Percentiles rank a stretch among this genome's conserved stretches.
These are phyloP conservation scores for Candida dendrica DNA, from an alignment of 805 yeast genomes.

Conservation along the genomic window DNA sequence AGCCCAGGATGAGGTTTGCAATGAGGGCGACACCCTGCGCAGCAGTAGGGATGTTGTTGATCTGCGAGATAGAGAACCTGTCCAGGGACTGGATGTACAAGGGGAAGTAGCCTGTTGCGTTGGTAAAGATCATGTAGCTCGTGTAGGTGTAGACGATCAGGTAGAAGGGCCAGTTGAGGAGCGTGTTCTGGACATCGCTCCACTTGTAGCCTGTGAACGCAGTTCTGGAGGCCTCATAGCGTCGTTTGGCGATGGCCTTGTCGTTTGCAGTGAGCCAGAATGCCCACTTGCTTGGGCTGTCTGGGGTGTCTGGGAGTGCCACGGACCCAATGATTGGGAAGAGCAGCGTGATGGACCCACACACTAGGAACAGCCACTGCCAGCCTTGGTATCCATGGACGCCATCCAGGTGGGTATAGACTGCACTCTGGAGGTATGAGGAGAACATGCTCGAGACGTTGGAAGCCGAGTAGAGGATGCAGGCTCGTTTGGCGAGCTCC, in stretches of 20 bases:
- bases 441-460: constrained; percentile 29
- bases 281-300: constrained; percentile 42
- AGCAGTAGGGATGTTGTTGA: constrained; percentile 2
- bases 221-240: constrained; percentile 15
- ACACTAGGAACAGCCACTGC: constrained; percentile 74
- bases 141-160: constrained; percentile 43
- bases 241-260: constrained; percentile 59
- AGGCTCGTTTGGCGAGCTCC: constrained; percentile 52
- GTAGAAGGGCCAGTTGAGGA: constrained; percentile 51
- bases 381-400: constrained; percentile 59
- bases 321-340: constrained; percentile 58
- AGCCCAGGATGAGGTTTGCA: constrained; percentile 1
- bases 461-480: constrained; percentile 52
- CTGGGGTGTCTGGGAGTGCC: constrained; percentile 53
- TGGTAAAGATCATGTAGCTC: constrained; percentile 51
- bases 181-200: constrained; percentile 41
- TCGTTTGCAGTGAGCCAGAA: constrained; percentile 68
- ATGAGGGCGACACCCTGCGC: constrained; percentile 3
- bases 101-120: constrained; percentile 46
- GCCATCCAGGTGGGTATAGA: constrained; percentile 25
- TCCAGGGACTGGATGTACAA: constrained; percentile 41
- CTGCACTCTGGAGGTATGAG: constrained; percentile 34
- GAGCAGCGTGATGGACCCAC: constrained; percentile 58
- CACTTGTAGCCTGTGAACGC: constrained; percentile 30
- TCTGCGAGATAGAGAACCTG: constrained; percentile 23